phyloP scores from a whole-genome alignment of 345 rosid genomes.

The Theobroma cacao region DNA sequence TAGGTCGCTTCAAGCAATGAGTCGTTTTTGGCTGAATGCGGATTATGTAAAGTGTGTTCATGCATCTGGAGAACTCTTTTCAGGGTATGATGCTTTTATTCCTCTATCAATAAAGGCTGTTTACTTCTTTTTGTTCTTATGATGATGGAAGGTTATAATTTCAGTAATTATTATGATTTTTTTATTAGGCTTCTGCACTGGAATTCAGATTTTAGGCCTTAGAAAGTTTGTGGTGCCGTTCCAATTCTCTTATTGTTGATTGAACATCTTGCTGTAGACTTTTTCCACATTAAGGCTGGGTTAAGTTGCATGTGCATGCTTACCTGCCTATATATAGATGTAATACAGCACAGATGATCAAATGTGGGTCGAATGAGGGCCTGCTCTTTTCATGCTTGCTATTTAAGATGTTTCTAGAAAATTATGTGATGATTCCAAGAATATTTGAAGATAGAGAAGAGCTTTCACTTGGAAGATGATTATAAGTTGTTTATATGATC shows the following conservation, averaged over 20 bases:
- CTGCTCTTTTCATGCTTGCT: neutral
- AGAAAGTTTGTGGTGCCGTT: neutral
- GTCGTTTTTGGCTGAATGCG: conserved; percentile 76
- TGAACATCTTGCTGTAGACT: neutral
- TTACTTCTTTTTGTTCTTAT: conserved; percentile 1
- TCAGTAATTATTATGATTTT: neutral
- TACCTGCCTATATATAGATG: neutral
- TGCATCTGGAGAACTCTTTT: conserved; percentile 75
- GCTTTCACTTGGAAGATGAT: neutral
- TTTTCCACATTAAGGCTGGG: neutral
- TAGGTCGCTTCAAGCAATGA: conserved; percentile 71
- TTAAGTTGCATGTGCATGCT: neutral
- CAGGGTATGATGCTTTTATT: conserved; percentile 58
- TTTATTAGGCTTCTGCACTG: neutral
- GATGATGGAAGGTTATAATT: neutral
- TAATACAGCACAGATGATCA: neutral
- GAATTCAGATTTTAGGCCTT: neutral
- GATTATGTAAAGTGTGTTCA: conserved; percentile 96
- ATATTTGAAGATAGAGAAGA: neutral
- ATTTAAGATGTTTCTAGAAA: neutral
- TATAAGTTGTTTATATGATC: neutral
- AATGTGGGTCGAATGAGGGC: neutral
- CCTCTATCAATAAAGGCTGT: neutral
- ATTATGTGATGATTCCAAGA: neutral
- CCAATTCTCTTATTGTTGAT: neutral